Evolutionary conservation across 2,329 filamentous ascomycete genomes (phyloP), one percentile per base, ranked within the genome.

Genomic region (Dactylonectria macrodidyma): DNA sequence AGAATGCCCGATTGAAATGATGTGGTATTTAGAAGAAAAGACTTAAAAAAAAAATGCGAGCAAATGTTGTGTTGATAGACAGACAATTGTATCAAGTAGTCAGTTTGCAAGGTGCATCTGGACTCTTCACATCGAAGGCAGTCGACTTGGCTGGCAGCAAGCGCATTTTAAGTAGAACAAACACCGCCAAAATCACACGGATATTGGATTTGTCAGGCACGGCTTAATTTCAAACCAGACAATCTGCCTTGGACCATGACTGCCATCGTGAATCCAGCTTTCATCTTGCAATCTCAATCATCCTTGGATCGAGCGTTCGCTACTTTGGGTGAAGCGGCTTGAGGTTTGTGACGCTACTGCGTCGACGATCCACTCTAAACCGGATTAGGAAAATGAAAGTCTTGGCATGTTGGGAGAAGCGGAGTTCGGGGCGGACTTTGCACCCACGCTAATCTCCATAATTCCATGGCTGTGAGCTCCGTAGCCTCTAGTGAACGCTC

Each of bases 261-360:
- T 14, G 36, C 5, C 51, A 54, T 36, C 11, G 5, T 14, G n/a
- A 36, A 24, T 30, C 33, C 51, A 3, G 30, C 3, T 54, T 33
- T 24, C 59, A 46, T 26, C 14, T 14, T 54, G 50, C 1, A 2
- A 9, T 22, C 47, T 34, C 41, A 10, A 19, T 34, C 48, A 8
- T 16, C 7, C 26, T 30, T 30, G 26, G 8, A 22, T 16, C 10
- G 30, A 38, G 33, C 51, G 22, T 54, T 54, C 36, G 11, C 51
- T 54, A 36, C 51, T 54, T 54, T 54, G 3, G 51, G 51, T 8
- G n/a, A 54, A 54, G 51, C 36, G 51, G 51, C 51, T 54, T 36
- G 33, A 36, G 10, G 36, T 36, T 36, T 36, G n/a, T 54, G 51
- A 30, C 51, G 51, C 41, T 19, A 30, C 26, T 30, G 7, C 7